Evolutionary conservation across 495 filamentous ascomycete genomes (phyloP).

Genomic region (Geopyxis carbonaria): DNA sequence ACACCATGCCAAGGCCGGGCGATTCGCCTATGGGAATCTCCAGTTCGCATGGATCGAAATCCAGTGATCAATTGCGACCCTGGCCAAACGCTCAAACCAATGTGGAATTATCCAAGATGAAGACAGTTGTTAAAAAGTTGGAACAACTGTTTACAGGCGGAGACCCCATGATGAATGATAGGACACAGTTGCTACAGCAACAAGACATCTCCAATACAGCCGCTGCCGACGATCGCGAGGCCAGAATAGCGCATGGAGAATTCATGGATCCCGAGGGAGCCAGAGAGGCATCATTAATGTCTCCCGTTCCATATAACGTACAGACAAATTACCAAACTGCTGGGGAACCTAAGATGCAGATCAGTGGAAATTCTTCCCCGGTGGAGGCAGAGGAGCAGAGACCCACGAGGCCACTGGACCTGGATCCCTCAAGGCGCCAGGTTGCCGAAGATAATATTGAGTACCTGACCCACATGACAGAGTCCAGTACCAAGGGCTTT

Average conservation of each 20-base stretch:
- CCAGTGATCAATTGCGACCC: background rate
- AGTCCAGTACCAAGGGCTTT: conserved; percentile 28
- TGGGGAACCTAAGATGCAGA: too few species aligned
- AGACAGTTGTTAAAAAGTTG: conserved; percentile 48
- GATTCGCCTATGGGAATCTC: conserved; percentile 5
- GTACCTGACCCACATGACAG: conserved; percentile 53
- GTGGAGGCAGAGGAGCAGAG: conserved; percentile 40
- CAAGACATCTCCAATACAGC: conserved; percentile 39
- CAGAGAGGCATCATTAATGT: conserved; percentile 20
- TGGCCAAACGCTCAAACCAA: conserved; percentile 1
- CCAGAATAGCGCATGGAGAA: conserved; percentile 9
- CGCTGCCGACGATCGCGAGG: conserved; percentile 20
- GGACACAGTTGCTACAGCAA: conserved; percentile 33
- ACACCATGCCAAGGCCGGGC: too few species aligned
- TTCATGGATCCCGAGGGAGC: conserved; percentile 14
- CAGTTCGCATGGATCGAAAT: background rate
- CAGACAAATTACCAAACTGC: too few species aligned
- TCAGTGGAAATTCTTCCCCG: too few species aligned
- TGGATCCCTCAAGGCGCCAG: conserved; percentile 51
- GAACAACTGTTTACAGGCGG: conserved; percentile 64
- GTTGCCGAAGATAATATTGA: conserved; percentile 54
- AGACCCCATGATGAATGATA: conserved; percentile 26
- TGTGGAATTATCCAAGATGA: conserved; percentile 52
- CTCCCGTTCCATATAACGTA: too few species aligned
- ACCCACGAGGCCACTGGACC: conserved; percentile 52